phyloP scores from a whole-genome alignment of 2,329 filamentous ascomycete genomes.

The Chaetomium sp. region DNA sequence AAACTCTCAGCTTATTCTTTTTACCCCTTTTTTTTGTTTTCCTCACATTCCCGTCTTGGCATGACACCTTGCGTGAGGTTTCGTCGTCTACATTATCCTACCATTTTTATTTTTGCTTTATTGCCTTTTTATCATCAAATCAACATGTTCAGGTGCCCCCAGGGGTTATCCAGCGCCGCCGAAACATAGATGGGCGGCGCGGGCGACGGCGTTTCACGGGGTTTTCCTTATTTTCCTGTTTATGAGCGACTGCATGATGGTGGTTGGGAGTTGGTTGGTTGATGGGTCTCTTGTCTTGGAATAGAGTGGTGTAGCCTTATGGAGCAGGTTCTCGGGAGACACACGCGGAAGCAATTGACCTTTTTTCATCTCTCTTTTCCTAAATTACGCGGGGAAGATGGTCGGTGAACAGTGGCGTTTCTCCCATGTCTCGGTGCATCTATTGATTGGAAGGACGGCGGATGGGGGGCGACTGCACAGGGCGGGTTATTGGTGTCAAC shows the following conservation, averaged over 20 bases:
- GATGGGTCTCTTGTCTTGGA: background rate
- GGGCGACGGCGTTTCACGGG: background rate
- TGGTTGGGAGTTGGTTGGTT: background rate
- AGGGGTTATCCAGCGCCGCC: background rate
- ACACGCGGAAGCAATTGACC: background rate
- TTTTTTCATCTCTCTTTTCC: background rate
- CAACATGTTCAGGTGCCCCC: conserved; percentile 1
- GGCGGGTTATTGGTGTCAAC: too few relatives aligned
- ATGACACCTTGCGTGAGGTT: too few relatives aligned
- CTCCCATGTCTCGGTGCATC: background rate
- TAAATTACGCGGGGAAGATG: background rate
- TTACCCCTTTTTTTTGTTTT: too few relatives aligned
- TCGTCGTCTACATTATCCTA: too few relatives aligned
- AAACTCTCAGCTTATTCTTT: too few relatives aligned
- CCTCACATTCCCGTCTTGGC: background rate
- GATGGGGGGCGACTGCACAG: background rate
- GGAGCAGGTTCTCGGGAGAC: conserved; percentile 2
- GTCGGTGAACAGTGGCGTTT: background rate
- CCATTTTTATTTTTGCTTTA: background rate
- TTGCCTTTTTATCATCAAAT: background rate
- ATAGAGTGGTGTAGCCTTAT: conserved; percentile 8
- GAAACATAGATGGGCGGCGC: conserved; percentile 4
- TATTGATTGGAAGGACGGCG: background rate
- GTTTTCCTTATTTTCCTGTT: background rate
- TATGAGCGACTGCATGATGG: background rate